Percentiles rank a stretch among this genome's conserved stretches.
Conservation (phyloP, 306 rosid genomes). For the Corylus avellana region DNA sequence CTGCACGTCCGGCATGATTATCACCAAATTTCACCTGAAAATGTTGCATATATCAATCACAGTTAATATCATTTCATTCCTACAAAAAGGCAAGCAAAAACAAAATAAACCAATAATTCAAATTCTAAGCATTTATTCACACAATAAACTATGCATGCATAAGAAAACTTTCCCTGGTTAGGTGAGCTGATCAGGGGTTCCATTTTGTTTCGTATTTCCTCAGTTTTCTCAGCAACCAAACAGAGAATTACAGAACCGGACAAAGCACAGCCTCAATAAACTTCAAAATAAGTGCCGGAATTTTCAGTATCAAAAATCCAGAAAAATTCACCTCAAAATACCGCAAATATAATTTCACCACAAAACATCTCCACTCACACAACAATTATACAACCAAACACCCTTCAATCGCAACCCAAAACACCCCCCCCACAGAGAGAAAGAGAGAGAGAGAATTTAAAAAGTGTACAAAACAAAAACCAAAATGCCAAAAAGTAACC, state of each 20-base stretch:
- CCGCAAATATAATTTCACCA: neutral
- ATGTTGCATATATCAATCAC: neutral
- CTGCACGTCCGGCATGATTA: slow-evolving; percentile 88
- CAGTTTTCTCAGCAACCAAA: slow-evolving; percentile 18
- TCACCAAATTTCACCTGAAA: slow-evolving; percentile 43
- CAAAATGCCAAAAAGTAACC: slow-evolving; percentile 23
- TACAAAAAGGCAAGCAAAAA: neutral
- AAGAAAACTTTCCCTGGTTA: neutral
- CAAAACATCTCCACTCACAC: neutral
- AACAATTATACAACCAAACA: neutral
- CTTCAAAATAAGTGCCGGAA: neutral
- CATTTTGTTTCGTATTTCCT: neutral
- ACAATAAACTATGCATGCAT: neutral
- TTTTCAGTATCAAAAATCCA: neutral
- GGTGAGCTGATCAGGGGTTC: neutral
- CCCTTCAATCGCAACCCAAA: neutral
- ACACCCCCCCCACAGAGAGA: neutral
- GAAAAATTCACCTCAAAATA: neutral
- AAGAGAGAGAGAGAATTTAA: neutral
- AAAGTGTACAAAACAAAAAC: neutral
- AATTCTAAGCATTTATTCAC: neutral
- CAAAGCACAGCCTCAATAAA: neutral
- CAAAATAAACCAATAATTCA: neutral
- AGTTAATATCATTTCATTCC: neutral
- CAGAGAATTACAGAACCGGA: neutral